Base-by-base conservation (phyloP, 2,329 filamentous ascomycete species). In the Monilinia laxa region DNA sequence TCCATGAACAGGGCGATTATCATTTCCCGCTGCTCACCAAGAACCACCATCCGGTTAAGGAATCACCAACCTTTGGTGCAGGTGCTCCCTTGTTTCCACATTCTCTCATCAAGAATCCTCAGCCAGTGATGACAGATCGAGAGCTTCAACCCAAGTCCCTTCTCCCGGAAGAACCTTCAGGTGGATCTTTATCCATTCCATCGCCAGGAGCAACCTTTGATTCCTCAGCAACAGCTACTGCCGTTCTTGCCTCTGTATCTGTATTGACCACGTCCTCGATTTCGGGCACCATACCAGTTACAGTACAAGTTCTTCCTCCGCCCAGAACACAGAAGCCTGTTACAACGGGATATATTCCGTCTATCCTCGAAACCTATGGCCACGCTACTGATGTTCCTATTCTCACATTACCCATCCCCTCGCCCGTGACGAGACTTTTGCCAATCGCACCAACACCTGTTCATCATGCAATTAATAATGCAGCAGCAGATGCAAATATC, bases 401-500 rank as follows among this genome's bases (percentile, higher is more conserved):
- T 16, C 25, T 58, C 9, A 65, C 38, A 20, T 38, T 25, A 3
- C 42, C 65, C 20, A 57, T 67, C 10, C 51, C n/a, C 38, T 40
- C 68, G 52, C 65, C 67, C 20, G 55, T 63, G 14, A 67, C 67
- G 47, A 54, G 9, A n/a, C 31, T 65, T n/a, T 55, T 53, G 18
- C 56, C 67, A 47, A 47, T 52, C 9, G 42, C 47, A 31, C 57
- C 54, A 20, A 67, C 56, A 18, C 42, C 40, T 40, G 54, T 66
- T 20, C 31, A 58, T 12, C 23, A 54, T 45, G 47, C 35, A 14
- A 71, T 70, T 55, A 54, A 66, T 54, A 73, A 73, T 4, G 10
- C 25, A 18, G 45, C 58, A 25, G 58, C 45, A 62, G 45, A 62
- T 20, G 49, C 65, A 4, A 71, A 89, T 71, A 86, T 89, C 63